phyloP scores from a whole-genome alignment of 768 basidiomycete species.

The Fomitopsis pulvina region DNA sequence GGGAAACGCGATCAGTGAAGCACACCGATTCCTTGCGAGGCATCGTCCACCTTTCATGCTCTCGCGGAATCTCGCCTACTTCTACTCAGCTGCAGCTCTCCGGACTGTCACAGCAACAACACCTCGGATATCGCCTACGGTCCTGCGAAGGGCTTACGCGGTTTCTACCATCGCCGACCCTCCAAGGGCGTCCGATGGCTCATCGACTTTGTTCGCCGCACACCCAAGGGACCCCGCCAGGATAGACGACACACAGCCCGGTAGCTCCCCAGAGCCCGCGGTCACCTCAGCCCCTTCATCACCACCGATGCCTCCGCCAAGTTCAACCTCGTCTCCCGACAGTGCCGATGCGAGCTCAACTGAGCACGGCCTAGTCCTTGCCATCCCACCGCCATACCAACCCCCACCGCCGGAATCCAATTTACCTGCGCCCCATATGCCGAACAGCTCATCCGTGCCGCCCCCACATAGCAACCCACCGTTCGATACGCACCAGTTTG shows the following conservation, averaged over 20 bases:
- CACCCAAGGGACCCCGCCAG: conserved; percentile 19
- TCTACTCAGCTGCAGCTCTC: not conserved
- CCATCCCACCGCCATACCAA: conserved; percentile 9
- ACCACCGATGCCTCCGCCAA: conserved; percentile 4
- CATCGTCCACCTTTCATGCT: not conserved
- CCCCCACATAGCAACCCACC: conserved; percentile 59
- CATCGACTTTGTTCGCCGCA: conserved; percentile 9
- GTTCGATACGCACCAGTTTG: conserved; percentile 80
- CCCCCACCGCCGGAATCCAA: conserved; percentile 8
- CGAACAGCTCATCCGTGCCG: conserved; percentile 5
- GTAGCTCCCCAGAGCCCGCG: no score
- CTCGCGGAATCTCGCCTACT: conserved; percentile 3
- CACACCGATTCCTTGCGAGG: not conserved
- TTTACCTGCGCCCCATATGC: conserved; percentile 14
- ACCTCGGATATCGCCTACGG: not conserved
- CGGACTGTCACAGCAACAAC: not conserved
- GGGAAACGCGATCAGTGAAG: not conserved
- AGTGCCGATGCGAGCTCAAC: not conserved
- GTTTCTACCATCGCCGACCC: not conserved
- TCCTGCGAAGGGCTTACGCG: not conserved
- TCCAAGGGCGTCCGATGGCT: not conserved
- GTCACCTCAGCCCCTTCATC: conserved; percentile 1
- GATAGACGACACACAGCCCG: conserved; percentile 1
- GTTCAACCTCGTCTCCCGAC: conserved; percentile 2
- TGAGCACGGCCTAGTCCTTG: not conserved